Percentiles rank a stretch among this genome's conserved stretches.
phyloP scores from a whole-genome alignment of 805 yeast genomes.

The Ogataea angusta region DNA sequence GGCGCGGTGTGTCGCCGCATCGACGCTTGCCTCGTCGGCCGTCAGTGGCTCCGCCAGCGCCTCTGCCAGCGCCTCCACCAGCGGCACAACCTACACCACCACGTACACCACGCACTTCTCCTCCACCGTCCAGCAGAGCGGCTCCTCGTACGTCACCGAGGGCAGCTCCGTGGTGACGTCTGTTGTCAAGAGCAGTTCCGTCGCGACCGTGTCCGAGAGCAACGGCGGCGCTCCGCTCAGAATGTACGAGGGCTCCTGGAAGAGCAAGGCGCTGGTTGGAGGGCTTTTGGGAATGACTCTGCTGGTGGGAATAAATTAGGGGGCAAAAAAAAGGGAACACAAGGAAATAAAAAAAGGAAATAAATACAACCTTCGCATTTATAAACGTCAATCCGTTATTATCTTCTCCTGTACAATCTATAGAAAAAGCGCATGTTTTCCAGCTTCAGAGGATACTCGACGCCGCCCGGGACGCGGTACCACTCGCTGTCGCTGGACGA shows the following conservation, averaged over 20 bases:
- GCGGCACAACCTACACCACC: constrained; percentile 11
- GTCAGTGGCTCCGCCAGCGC: not conserved
- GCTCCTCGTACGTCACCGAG: constrained; percentile 12
- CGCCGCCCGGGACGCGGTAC: constrained; percentile 56
- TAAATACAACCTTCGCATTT: not conserved
- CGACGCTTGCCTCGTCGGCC: constrained; percentile 18
- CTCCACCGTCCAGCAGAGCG: constrained; percentile 13
- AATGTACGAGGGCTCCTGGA: constrained; percentile 19
- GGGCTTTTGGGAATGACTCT: constrained; percentile 22
- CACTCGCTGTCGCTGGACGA: constrained; percentile 72
- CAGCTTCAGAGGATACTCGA: constrained; percentile 62
- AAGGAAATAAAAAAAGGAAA: not conserved
- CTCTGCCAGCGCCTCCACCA: not conserved
- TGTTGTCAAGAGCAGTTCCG: constrained; percentile 17
- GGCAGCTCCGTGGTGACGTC: constrained; percentile 16
- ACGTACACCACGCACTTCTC: constrained; percentile 14
- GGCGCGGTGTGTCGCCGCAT: constrained; percentile 29
- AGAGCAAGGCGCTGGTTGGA: constrained; percentile 19
- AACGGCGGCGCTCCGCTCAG: constrained; percentile 16
- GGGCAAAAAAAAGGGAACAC: not conserved
- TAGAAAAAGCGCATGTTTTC: constrained; percentile 89
- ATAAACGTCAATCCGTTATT: no score
- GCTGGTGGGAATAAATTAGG: constrained; percentile 19
- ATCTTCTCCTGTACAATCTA: constrained; percentile 51
- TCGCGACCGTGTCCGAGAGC: constrained; percentile 18